Percentiles rank a stretch among this genome's conserved stretches.
Evolutionary conservation across 129 eudicot species (phyloP).

Genomic region (Kitagawia praeruptora): DNA sequence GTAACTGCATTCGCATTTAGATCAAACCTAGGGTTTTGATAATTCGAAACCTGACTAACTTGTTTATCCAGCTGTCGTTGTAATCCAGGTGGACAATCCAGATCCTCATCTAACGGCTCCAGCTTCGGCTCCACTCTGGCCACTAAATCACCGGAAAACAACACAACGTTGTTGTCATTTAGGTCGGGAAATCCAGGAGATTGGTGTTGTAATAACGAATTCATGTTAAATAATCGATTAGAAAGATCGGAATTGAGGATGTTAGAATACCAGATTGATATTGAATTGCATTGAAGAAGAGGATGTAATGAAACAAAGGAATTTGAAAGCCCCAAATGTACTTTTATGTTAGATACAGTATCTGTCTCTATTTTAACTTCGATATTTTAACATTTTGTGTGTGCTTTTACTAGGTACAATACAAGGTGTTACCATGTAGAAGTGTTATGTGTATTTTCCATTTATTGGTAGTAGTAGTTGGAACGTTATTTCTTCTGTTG

Average conservation of each 20-base stretch:
- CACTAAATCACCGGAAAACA: slow-evolving; percentile 11
- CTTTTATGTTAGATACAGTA: not conserved
- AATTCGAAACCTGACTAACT: not conserved
- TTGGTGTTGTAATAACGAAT: not conserved
- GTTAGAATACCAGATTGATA: not conserved
- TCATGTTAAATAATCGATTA: not conserved
- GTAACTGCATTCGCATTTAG: slow-evolving; percentile 9
- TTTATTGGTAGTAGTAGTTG: not conserved
- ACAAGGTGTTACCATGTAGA: too few species aligned
- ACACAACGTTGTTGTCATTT: not conserved
- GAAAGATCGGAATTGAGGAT: not conserved
- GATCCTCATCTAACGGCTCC: slow-evolving; percentile 36
- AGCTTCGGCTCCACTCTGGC: slow-evolving; percentile 54
- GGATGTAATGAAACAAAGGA: not conserved
- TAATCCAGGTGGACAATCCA: slow-evolving; percentile 9
- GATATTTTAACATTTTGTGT: not conserved
- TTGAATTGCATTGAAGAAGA: not conserved
- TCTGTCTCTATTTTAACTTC: not conserved
- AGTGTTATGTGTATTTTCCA: not conserved
- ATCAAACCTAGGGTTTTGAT: slow-evolving; percentile 16
- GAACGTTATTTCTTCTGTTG: too few species aligned
- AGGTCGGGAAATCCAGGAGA: not conserved
- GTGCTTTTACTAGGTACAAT: too few species aligned
- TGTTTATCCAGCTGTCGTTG: too few species aligned
- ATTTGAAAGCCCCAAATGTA: not conserved